Evolutionary conservation across 257 asterid species (phyloP), one percentile per base, ranked within the genome.

Genomic region (Solanum clarkiae): DNA sequence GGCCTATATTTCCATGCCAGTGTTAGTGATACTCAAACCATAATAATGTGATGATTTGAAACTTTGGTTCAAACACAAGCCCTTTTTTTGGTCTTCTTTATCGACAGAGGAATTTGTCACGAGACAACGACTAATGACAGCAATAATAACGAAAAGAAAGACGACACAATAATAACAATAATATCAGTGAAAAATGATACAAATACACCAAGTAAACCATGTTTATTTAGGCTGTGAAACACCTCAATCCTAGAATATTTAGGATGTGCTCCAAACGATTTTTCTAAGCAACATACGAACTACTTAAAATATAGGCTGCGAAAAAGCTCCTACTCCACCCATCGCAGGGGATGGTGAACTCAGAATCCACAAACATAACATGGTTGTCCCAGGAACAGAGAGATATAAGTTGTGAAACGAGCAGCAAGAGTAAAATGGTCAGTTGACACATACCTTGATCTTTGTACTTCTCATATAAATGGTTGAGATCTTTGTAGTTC

Each of bases 401-500:
- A 80, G 65, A 57, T 59, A 40, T 56, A 49, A 80, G 4, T 85
- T 10, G 80, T 63, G 81, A 44, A 80, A 85, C 36, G 42, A 66
- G 8, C 84, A 55, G 6, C 36, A 4, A 51, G n/a, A 18, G 26
- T 10, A 17, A 18, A 42, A 56, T 36, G 49, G 24, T 60, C 7
- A 49, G 22, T 53, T 22, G 49, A 91, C 26, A 36, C 88, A 82
- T 81, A 93, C 99, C 98, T 87, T 90, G 91, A 84, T 91, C 93
- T 89, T 86, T 91, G 90, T 94, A 95, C 90, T 88, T 90, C 53
- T 87, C 90, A 60, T 95, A 90, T 84, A 93, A 88, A 57, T 92
- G 93, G 86, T 92, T 93, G 59, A 95, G 88, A 92, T 94, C 98
- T 8, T 87, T 86, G 89, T 95, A 95, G 90, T 94, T 95, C 18